Conservation (phyloP, 129 eudicot genomes). For the Calendula officinalis region DNA sequence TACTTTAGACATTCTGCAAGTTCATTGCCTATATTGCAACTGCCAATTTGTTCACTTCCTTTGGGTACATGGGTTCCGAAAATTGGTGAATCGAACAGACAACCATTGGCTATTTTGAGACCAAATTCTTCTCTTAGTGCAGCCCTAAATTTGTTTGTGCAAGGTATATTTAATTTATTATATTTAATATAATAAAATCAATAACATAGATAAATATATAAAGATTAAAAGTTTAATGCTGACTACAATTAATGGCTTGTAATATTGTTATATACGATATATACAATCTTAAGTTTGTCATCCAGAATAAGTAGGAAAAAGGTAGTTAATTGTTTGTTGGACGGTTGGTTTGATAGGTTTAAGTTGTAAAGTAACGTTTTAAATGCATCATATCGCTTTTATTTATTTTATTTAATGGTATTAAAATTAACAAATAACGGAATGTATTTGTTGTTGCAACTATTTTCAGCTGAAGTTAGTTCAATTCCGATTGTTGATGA, state of each 20-base stretch:
- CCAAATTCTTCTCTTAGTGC: slow-evolving; percentile 79
- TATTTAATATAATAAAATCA: not conserved
- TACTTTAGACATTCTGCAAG: slow-evolving; percentile 70
- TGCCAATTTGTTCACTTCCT: slow-evolving; percentile 68
- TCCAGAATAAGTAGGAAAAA: not conserved
- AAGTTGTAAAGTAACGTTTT: not conserved
- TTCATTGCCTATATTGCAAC: slow-evolving; percentile 75
- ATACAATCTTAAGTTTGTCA: not conserved
- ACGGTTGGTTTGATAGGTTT: not conserved
- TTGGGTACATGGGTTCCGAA: slow-evolving; percentile 92
- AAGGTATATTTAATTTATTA: slow-evolving; percentile 47
- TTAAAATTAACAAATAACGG: not conserved
- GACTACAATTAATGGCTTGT: not conserved
- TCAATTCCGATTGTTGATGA: slow-evolving; percentile 89
- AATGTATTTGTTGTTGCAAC: not conserved
- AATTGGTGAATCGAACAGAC: slow-evolving; percentile 72
- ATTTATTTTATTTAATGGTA: slow-evolving; percentile 6
- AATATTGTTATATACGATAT: no score
- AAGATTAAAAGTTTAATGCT: not conserved
- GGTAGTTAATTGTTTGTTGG: not conserved
- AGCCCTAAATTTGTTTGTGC: slow-evolving; percentile 75
- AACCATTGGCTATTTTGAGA: slow-evolving; percentile 73
- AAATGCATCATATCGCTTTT: not conserved
- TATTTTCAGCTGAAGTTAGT: slow-evolving; percentile 75
- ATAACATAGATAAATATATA: not conserved